Evolutionary conservation across 805 yeast species (phyloP).

Genomic region (Yamadazyma insecticola): DNA sequence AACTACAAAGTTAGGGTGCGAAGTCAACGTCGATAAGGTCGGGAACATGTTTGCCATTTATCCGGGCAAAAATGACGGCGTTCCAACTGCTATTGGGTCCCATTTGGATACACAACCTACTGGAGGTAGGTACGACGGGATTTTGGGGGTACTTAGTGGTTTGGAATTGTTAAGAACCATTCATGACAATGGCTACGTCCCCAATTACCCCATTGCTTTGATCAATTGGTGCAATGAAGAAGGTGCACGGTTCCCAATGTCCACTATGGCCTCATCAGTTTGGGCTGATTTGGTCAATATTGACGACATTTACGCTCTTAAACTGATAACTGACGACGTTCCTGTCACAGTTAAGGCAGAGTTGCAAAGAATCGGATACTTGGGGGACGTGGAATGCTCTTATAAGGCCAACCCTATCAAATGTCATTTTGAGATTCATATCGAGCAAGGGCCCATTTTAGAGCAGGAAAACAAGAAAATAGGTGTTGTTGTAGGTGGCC

Average conservation of each 20-base stretch:
- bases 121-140: slow-evolving; percentile 75
- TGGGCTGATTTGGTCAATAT: slow-evolving; percentile 53
- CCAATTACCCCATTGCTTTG: slow-evolving; percentile 63
- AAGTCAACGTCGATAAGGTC: slow-evolving; percentile 54
- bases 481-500: slow-evolving; percentile 65
- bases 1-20: slow-evolving; percentile 50
- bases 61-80: slow-evolving; percentile 47
- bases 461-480: slow-evolving; percentile 52
- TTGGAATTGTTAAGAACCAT: slow-evolving; percentile 63
- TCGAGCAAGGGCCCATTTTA: slow-evolving; percentile 72
- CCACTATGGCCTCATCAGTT: slow-evolving; percentile 62
- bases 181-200: slow-evolving; percentile 51
- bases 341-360: slow-evolving; percentile 50
- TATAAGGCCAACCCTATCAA: slow-evolving; percentile 51
- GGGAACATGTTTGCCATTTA: slow-evolving; percentile 67
- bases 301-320: slow-evolving; percentile 46
- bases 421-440: slow-evolving; percentile 71
- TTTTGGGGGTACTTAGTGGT: slow-evolving; percentile 64
- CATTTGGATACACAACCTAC: slow-evolving; percentile 77
- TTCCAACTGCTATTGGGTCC: slow-evolving; percentile 67
- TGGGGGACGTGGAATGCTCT: slow-evolving; percentile 48
- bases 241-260: slow-evolving; percentile 72
- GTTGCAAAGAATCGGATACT: slow-evolving; percentile 57
- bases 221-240: slow-evolving; percentile 76
- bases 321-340: slow-evolving; percentile 46